Evolutionary conservation across 257 asterid genomes (phyloP).

Genomic region (Sherardia arvensis): DNA sequence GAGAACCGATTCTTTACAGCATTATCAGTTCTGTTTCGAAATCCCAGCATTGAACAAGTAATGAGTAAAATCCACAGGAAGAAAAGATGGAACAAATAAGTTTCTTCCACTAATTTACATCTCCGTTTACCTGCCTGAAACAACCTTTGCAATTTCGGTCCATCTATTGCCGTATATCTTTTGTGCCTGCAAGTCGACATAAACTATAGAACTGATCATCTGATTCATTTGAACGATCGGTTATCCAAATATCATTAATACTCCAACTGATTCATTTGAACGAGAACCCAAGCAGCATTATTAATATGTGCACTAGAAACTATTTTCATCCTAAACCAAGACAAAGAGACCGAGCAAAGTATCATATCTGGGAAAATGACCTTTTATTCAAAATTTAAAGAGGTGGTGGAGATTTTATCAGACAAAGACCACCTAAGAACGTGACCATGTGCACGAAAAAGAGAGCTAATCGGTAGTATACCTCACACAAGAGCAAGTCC

Average conservation of each 20-base stretch:
- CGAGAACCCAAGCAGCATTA: not conserved
- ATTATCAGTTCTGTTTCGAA: conserved; percentile 69
- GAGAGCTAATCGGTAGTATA: conserved; percentile 16
- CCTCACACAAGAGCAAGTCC: conserved; percentile 96
- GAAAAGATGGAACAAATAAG: not conserved
- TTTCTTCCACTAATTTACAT: not conserved
- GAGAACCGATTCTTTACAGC: conserved; percentile 99
- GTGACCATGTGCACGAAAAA: not conserved
- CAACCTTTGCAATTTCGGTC: conserved; percentile 99
- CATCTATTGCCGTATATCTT: conserved; percentile 91
- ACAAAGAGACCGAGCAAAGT: not conserved
- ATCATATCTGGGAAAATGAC: not conserved
- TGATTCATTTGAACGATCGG: not conserved
- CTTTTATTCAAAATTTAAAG: not conserved
- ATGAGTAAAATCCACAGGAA: not conserved
- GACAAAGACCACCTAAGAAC: not conserved
- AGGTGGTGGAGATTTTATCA: not conserved
- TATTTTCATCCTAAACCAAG: not conserved
- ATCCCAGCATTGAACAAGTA: not conserved
- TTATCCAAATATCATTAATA: not conserved
- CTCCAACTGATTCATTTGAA: not conserved
- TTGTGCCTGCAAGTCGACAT: conserved; percentile 66
- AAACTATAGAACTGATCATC: not conserved
- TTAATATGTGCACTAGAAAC: not conserved
- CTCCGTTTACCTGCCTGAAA: conserved; percentile 84